These are phyloP conservation scores for Cyclospora cayetanensis DNA, from an alignment of 169 alveolate species.

Conservation along the genomic window DNA sequence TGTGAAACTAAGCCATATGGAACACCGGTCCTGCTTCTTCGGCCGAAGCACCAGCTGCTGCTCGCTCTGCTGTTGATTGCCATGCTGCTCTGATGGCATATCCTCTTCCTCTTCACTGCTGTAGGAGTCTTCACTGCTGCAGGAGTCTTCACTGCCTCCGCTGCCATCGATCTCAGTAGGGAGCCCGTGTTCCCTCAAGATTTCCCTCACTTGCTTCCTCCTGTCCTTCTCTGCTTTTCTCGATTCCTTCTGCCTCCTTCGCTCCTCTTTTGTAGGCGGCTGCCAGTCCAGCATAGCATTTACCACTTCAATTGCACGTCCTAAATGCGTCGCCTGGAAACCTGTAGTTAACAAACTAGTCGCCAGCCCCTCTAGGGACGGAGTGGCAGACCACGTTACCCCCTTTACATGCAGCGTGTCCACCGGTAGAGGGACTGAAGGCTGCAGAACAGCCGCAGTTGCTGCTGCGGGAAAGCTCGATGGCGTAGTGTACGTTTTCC, in stretches of 20 bases:
- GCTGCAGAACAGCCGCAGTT: slow-evolving; percentile 62
- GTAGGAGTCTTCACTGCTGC: slow-evolving; percentile 27
- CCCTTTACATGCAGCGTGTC: slow-evolving; percentile 82
- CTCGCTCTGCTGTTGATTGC: slow-evolving; percentile 57
- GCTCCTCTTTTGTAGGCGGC: slow-evolving; percentile 70
- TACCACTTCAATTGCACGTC: slow-evolving; percentile 83
- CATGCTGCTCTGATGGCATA: slow-evolving; percentile 19
- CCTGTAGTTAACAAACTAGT: slow-evolving; percentile 81
- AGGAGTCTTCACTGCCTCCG: slow-evolving; percentile 3
- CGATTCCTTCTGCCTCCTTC: too few species aligned
- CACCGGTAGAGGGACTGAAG: slow-evolving; percentile 21
- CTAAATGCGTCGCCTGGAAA: slow-evolving; percentile 88
- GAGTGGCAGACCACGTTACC: slow-evolving; percentile 85
- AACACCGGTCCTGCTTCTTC: slow-evolving; percentile 74
- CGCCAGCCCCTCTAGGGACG: slow-evolving; percentile 80
- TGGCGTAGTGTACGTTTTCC: slow-evolving; percentile 30
- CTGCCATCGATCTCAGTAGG: slow-evolving; percentile 69
- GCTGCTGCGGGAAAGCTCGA: slow-evolving; percentile 55
- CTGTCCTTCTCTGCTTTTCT: background rate
- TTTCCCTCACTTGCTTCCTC: background rate
- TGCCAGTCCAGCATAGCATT: slow-evolving; percentile 89
- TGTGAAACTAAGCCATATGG: slow-evolving; percentile 93
- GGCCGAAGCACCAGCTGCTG: background rate
- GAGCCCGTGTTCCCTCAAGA: background rate
- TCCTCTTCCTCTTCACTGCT: background rate